phyloP scores from a whole-genome alignment of 345 rosid species.

The Eucalyptus polybractea region DNA sequence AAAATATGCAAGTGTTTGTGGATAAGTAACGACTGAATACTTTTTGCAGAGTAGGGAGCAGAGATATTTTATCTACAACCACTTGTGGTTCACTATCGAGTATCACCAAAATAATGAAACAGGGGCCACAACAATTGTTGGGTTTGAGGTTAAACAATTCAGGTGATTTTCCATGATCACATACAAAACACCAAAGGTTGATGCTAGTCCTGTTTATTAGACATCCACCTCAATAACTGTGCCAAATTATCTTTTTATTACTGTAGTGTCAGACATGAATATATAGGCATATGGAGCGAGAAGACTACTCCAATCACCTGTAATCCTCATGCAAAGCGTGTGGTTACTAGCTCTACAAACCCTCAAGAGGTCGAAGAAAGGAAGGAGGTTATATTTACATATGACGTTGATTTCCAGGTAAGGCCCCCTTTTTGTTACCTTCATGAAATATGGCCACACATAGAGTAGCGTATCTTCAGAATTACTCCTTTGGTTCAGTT shows the following conservation, averaged over 20 bases:
- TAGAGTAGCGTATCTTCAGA: background rate
- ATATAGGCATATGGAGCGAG: conserved; percentile 55
- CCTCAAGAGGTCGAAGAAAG: conserved; percentile 79
- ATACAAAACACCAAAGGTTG: background rate
- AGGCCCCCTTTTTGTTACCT: background rate
- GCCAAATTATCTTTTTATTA: background rate
- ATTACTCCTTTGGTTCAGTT: background rate
- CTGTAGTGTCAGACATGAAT: conserved; percentile 65
- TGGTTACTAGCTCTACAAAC: conserved; percentile 55
- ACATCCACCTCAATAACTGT: background rate
- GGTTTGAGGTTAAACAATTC: conserved; percentile 89
- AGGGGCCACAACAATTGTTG: conserved; percentile 67
- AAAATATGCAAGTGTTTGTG: background rate
- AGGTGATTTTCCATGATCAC: conserved; percentile 19
- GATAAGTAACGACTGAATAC: background rate
- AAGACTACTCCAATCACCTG: conserved; percentile 66
- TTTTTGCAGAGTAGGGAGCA: conserved; percentile 58
- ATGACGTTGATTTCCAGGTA: conserved; percentile 82
- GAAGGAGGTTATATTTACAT: conserved; percentile 61
- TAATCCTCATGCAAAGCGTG: conserved; percentile 70
- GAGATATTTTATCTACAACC: conserved; percentile 76
- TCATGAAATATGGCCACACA: background rate
- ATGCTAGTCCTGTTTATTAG: background rate
- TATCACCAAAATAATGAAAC: conserved; percentile 51
- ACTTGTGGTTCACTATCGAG: conserved; percentile 58